Conservation (phyloP, 106 monocot species). For the Cymbidium sinense region DNA sequence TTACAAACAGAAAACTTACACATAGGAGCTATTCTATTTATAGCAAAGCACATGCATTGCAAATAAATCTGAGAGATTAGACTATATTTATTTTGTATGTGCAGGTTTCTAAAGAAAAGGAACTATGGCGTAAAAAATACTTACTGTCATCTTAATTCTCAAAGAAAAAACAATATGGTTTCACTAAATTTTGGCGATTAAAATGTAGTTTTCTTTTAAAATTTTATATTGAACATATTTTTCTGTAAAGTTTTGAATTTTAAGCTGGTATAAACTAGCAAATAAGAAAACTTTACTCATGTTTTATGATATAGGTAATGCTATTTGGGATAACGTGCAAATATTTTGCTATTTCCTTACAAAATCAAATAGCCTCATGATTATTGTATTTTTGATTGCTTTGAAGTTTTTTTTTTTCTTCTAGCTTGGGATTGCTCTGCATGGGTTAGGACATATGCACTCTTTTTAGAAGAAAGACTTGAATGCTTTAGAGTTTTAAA, state of each 20-base stretch:
- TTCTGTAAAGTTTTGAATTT: neutral
- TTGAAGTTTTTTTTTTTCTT: neutral
- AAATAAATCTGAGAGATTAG: neutral
- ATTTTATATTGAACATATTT: neutral
- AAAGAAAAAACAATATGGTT: neutral
- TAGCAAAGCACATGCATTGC: neutral
- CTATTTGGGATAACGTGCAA: neutral
- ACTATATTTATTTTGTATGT: neutral
- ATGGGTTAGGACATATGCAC: slow-evolving; percentile 62
- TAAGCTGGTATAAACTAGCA: neutral
- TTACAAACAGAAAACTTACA: neutral
- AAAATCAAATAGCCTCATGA: neutral
- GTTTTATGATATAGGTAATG: neutral
- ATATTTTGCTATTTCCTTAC: neutral
- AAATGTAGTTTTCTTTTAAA: no score
- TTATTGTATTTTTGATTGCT: slow-evolving; percentile 1
- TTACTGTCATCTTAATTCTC: neutral
- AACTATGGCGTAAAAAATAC: neutral
- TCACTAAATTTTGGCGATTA: neutral
- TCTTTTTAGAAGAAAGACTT: slow-evolving; percentile 54
- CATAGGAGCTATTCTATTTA: neutral
- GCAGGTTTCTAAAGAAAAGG: neutral
- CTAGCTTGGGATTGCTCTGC: slow-evolving; percentile 70
- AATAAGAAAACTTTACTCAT: neutral
- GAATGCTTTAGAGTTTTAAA: slow-evolving; percentile 59